Conservation (phyloP, 225 moss, liverwort and hornwort species). For the Anthoceros angustus region DNA sequence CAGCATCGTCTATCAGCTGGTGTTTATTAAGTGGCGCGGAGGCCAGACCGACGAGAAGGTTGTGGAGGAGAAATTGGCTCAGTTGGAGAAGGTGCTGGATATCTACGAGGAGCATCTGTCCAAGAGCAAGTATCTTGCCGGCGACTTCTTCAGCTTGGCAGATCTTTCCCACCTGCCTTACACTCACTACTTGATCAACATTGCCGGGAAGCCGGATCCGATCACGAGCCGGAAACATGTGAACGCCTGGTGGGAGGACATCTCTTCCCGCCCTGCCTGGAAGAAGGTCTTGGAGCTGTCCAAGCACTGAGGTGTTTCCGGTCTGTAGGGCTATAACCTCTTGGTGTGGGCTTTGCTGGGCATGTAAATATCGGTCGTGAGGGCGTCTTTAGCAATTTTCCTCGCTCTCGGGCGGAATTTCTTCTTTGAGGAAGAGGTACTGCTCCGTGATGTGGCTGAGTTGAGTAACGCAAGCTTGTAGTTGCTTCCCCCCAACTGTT, state of each 20-base stretch:
- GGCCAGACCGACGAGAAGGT: slow-evolving; percentile 8
- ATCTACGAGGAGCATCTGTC: slow-evolving; percentile 34
- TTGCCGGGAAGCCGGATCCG: slow-evolving; percentile 4
- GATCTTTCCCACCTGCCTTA: slow-evolving; percentile 40
- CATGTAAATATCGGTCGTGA: too few relatives aligned
- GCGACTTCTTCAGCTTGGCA: slow-evolving; percentile 45
- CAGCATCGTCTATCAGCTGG: slow-evolving; percentile 10
- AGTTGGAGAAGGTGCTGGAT: slow-evolving; percentile 33
- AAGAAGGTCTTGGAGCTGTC: slow-evolving; percentile 7
- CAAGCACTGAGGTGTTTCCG: background rate
- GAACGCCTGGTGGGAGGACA: slow-evolving; percentile 18
- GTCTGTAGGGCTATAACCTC: too few relatives aligned
- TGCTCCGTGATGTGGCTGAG: too few relatives aligned
- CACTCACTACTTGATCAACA: slow-evolving; percentile 19
- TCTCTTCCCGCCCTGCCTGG: slow-evolving; percentile 16
- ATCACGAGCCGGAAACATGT: slow-evolving; percentile 16
- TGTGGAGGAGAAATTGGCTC: slow-evolving; percentile 12
- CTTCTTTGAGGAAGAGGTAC: too few relatives aligned
- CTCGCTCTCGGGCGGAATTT: too few relatives aligned
- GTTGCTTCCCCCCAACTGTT: too few relatives aligned
- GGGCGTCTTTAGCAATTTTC: too few relatives aligned
- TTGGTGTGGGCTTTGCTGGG: too few relatives aligned
- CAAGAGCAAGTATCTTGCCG: slow-evolving; percentile 32
- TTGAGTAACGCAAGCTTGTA: too few relatives aligned
- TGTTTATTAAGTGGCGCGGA: slow-evolving; percentile 9